Evolutionary conservation across 1,284 basidiomycete genomes (phyloP), one percentile per base, ranked within the genome.

Genomic region (Chalciporus piperatoides): DNA sequence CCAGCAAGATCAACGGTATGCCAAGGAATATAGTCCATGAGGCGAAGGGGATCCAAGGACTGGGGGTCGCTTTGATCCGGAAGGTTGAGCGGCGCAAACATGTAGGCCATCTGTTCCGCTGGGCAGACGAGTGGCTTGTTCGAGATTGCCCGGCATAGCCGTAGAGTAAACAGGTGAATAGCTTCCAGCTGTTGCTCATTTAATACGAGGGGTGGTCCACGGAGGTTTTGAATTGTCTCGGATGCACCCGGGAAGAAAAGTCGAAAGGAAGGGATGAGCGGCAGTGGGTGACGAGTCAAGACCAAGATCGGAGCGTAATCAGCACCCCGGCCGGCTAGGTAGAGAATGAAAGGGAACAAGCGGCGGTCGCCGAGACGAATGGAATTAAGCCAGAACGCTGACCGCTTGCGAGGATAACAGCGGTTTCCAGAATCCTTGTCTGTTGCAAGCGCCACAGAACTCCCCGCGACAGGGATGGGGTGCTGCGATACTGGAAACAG

Each of bases 71-170:
- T 44, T 25, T 51, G 50, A 27, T 57, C 50, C 33, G 54, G 57
- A 41, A 65, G 58, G 47, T 62, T 61, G 30, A 89, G 67, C 9
- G 87, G 87, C 11, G 81, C 79, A 56, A 87, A 68, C 57, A 88
- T 81, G 58, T 83, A 88, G 6, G 74, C 64, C 68, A 84, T 76
- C 23, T 77, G 68, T 39, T 80, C 75, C 44, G 73, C 46, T 5
- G 73, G 49, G 61, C 80, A 82, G 15, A 70, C 65, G 36, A 84
- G 73, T 1, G 81, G 74, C 58, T 86, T 90, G 69, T 90, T 90
- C 54, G 74, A 69, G 24, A 88, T 68, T 11, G 78, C 68, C 45
- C 86, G 78, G 59, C 74, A 79, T 19, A 86, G 53, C 41, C 86
- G 76, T 19, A 82, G 52, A 2, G 86, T 89, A 62, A 84, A 91